Evolutionary conservation across 179 eudicot genomes (phyloP).

Genomic region (Vitellaria paradoxa): DNA sequence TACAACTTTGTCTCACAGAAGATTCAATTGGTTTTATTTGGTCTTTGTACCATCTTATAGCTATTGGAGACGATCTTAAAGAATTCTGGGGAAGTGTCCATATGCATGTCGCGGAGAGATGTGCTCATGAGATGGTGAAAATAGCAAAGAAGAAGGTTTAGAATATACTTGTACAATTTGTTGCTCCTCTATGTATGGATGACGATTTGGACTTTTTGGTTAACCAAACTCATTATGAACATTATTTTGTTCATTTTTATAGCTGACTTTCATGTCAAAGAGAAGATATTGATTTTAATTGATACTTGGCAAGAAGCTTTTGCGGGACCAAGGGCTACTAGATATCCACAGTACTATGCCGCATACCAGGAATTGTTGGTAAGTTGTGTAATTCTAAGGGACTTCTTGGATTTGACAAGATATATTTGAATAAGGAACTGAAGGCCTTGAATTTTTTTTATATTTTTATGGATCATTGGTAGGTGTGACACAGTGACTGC

Average conservation of each 20-base stretch:
- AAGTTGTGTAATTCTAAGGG: conserved; percentile 13
- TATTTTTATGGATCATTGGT: background rate
- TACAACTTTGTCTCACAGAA: conserved; percentile 5
- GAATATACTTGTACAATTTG: conserved; percentile 11
- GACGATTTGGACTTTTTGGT: background rate
- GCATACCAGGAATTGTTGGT: conserved; percentile 97
- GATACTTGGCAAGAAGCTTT: conserved; percentile 99
- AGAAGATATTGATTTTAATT: conserved; percentile 82
- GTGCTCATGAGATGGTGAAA: conserved; percentile 90
- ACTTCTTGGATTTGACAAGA: background rate
- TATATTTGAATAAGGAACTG: background rate
- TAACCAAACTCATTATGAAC: conserved; percentile 12
- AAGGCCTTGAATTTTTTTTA: background rate
- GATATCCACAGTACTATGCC: conserved; percentile 84
- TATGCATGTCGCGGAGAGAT: conserved; percentile 94
- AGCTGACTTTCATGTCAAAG: conserved; percentile 93
- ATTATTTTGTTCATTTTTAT: conserved; percentile 13
- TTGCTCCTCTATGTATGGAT: background rate
- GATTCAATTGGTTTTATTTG: conserved; percentile 13
- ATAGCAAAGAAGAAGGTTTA: conserved; percentile 84
- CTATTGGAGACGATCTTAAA: conserved; percentile 88
- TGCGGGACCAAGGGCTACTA: conserved; percentile 91
- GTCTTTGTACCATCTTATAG: conserved; percentile 41
- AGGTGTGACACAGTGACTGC: background rate
- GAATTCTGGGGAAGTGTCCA: conserved; percentile 95